Percentiles rank a stretch among this genome's conserved stretches.
Conservation (phyloP, 331 rosid genomes). For the Malus hybrid region DNA sequence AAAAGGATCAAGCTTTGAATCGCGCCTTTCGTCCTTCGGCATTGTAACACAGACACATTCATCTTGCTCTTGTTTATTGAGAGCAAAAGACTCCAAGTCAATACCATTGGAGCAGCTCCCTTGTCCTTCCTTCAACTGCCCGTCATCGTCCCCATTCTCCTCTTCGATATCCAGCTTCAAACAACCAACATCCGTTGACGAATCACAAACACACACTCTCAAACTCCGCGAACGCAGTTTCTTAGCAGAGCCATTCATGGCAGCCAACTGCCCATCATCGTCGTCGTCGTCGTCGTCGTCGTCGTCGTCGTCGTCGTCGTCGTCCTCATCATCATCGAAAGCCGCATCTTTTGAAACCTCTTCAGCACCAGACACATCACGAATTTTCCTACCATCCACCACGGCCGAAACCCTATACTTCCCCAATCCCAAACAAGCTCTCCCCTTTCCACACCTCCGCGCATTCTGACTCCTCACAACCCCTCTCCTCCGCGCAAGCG, state of each 20-base stretch:
- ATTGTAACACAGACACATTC: not conserved
- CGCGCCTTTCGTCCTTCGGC: slow-evolving; percentile 14
- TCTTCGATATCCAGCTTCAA: slow-evolving; percentile 18
- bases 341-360: slow-evolving; percentile 28
- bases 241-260: not conserved
- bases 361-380: slow-evolving; percentile 24
- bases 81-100: slow-evolving; percentile 16
- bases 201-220: not conserved
- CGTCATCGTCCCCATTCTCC: slow-evolving; percentile 22
- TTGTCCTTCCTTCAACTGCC: slow-evolving; percentile 29
- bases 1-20: slow-evolving; percentile 35
- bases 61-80: slow-evolving; percentile 23
- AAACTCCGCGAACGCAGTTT: not conserved
- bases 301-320: not conserved
- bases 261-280: slow-evolving; percentile 13
- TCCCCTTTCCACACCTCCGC: slow-evolving; percentile 28
- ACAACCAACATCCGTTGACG: not conserved
- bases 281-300: not conserved
- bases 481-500: slow-evolving; percentile 31
- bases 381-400: slow-evolving; percentile 24
- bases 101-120: slow-evolving; percentile 36
- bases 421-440: slow-evolving; percentile 15
- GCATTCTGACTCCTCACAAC: slow-evolving; percentile 8
- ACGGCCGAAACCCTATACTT: slow-evolving; percentile 33
- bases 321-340: slow-evolving; percentile 20